Evolutionary conservation across 805 yeast species (phyloP), one percentile per base, ranked within the genome.

Genomic region (Schwanniomyces sp.): DNA sequence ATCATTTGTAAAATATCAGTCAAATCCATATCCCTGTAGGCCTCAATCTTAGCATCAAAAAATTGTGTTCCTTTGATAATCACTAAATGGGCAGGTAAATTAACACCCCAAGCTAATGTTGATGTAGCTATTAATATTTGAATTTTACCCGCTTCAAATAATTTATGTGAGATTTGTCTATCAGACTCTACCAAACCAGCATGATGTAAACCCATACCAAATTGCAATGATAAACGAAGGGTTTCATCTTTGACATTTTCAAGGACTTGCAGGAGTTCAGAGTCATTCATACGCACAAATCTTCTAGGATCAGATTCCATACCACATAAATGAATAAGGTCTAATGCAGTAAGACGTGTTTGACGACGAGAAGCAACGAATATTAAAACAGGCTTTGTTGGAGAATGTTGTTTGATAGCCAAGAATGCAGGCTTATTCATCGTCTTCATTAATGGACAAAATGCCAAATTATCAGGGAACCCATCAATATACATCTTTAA

Each of bases 391-490:
- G 97, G 96, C 61, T 91, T 84, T 16, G 71, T 72, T 1, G 96
- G 95, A 0, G 96, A 87, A 62, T 91, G 96, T 52, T 88, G 90
- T 60, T 90, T 88, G 52, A 91, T 91, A 0, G 97, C 96, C 85
- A 86, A 81, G 59, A 87, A 91, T 0, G 96, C 92, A 1, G 97
- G 97, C 58, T 78, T 90, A 74, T 84, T 90, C 94, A 81, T 88
- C 18, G 83, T 87, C 71, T 83, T 88, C 96, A 88, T 88, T 58
- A 88, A 71, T 1, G 92, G 90, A 56, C 91, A 84, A 59, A 88
- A 87, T 1, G 90, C 91, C 51, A 85, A 74, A 52, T 86, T 85
- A 53, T 87, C 94, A 1, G 91, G 91, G 57, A 85, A 88, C 0
- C 95, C 95, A 60, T 88, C 95, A 52, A 88, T 88, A 56, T 85